phyloP scores from a whole-genome alignment of 345 rosid species.

The Populus davidiana region DNA sequence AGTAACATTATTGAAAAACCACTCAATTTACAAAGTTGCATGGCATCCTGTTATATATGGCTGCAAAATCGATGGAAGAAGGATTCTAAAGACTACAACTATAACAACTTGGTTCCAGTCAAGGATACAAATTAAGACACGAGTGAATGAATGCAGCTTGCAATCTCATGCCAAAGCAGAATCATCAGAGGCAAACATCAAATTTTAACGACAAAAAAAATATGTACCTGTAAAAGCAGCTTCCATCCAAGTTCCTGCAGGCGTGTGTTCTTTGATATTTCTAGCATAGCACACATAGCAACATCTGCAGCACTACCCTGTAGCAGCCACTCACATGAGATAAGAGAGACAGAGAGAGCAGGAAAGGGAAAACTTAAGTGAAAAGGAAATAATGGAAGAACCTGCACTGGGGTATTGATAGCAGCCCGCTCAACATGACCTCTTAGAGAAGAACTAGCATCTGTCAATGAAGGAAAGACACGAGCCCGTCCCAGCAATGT shows the following conservation, averaged over 20 bases:
- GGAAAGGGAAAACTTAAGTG: neutral
- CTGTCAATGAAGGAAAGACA: constrained; percentile 44
- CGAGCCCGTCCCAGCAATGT: constrained; percentile 86
- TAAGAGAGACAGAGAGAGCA: neutral
- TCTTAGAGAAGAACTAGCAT: constrained; percentile 40
- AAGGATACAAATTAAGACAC: neutral
- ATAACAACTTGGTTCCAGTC: neutral
- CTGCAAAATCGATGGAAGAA: neutral
- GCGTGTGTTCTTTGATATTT: constrained; percentile 54
- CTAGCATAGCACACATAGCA: constrained; percentile 95
- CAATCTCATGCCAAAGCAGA: neutral
- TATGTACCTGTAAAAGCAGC: constrained; percentile 75
- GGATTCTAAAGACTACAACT: neutral
- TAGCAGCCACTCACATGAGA: constrained; percentile 5
- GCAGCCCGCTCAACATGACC: constrained; percentile 83
- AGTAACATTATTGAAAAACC: neutral
- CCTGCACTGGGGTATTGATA: constrained; percentile 96
- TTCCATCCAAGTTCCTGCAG: constrained; percentile 84
- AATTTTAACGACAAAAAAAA: neutral
- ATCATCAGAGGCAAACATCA: neutral
- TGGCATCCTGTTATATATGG: neutral
- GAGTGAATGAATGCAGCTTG: neutral
- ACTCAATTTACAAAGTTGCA: neutral
- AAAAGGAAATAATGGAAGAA: constrained; percentile 18
- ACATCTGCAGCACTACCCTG: constrained; percentile 99